These are phyloP conservation scores for Geranium incanum DNA, from an alignment of 441 rosid genomes.

Conservation along the genomic window DNA sequence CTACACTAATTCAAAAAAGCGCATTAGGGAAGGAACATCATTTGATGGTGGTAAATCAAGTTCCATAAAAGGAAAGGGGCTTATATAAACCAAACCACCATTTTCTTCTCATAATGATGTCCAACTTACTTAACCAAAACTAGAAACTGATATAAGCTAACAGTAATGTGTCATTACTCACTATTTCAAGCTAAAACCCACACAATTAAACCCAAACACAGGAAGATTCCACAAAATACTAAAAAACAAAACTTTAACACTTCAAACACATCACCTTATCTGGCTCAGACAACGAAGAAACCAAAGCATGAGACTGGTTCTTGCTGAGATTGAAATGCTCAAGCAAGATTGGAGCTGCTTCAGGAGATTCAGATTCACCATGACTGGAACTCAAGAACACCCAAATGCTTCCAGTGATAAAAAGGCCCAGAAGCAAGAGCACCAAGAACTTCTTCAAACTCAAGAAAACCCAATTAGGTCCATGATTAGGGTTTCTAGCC, in stretches of 20 bases:
- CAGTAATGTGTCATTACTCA: conserved; percentile 5
- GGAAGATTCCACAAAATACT: conserved; percentile 6
- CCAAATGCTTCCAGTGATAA: conserved; percentile 33
- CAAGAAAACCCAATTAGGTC: conserved; percentile 25
- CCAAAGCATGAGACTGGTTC: conserved; percentile 41
- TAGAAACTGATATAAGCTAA: conserved; percentile 13
- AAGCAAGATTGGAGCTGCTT: conserved; percentile 30
- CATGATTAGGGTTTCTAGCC: conserved; percentile 37
- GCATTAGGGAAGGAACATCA: conserved; percentile 3
- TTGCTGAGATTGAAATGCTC: conserved; percentile 47
- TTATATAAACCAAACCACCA: conserved; percentile 16
- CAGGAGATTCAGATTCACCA: conserved; percentile 27
- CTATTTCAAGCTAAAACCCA: conserved; percentile 10
- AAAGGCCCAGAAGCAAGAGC: conserved; percentile 37
- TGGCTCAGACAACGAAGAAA: conserved; percentile 54
- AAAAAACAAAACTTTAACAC: conserved; percentile 14
- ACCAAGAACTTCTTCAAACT: conserved; percentile 41
- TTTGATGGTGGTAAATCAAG: conserved; percentile 6
- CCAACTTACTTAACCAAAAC: conserved; percentile 19
- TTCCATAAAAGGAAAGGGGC: conserved; percentile 10
- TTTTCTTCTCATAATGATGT: conserved; percentile 18
- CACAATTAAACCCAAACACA: conserved; percentile 12
- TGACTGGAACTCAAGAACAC: conserved; percentile 31
- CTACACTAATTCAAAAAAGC: neutral
- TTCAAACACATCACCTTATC: conserved; percentile 52